Evolutionary conservation across 306 rosid genomes (phyloP), one percentile per base, ranked within the genome.

Genomic region (Astragalus membranaceus): DNA sequence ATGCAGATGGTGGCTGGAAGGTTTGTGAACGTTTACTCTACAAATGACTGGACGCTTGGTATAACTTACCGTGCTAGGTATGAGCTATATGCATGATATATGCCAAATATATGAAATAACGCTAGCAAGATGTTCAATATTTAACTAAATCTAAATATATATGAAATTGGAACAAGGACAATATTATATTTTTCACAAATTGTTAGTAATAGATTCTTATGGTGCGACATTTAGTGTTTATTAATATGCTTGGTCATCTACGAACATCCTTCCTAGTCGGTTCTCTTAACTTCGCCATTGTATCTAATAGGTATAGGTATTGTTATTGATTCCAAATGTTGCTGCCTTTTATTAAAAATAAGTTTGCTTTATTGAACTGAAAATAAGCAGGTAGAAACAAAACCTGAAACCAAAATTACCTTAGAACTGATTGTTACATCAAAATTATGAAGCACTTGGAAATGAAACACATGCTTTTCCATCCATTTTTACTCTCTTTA

Each of bases 1-100:
- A 49, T 64, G 57, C 83, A 80, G 91, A 84, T 86, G 82, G 95
- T 84, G 61, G 89, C 89, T 1, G 91, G 95, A 73, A 88, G 95
- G 73, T 88, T 88, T 82, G 83, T 88, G 64, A 88, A 86, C 50
- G 85, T 75, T 74, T 88, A 84, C 75, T 75, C 89, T 48, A 58
- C 81, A 15, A 78, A 71, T 68, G 95, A 88, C 32, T 86, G 95
- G 91, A 86, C 80, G 10, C 86, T 88, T 33, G 94, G 90, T 59
- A 5, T 88, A 69, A 47, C 81, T 72, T 86, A 73, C 53, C 89
- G 95, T 57, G 86, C 89, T 5, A 88, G 86, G 91, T 86, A 80
- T 49, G 54, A 57, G 49, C 41, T 70, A 59, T 58, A 67, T 75
- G 46, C 64, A 59, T 66, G 71, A 78, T 67, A 23, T 15, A 11